Evolutionary conservation across 306 rosid genomes (phyloP), one percentile per base, ranked within the genome.

Genomic region (Hippophae rhamnoides): DNA sequence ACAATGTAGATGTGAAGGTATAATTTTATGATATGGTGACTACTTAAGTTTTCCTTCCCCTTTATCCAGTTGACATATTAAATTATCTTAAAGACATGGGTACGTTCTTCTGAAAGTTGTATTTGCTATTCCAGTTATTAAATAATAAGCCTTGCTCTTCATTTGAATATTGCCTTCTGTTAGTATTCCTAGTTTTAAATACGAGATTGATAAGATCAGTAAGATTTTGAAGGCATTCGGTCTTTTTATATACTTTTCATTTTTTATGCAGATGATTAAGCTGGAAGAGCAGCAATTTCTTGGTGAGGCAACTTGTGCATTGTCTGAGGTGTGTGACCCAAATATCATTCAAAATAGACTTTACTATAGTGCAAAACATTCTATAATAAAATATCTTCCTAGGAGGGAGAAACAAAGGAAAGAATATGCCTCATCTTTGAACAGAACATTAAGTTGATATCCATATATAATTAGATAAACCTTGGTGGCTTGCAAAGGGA

Each of bases 201-300:
- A 18, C 1, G 38, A 31, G 38, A 31, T 31, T 31, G 38, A 31
- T 31, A 31, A 31, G 38, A 31, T 31, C 38, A 2, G 38, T 31
- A 31, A 31, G 38, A 31, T 31, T 31, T 25, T 14, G 62, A 23
- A 52, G 55, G 44, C 47, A 63, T 44, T 40, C 11, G 44, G 44
- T 50, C 49, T 12, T 52, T 58, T 57, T 66, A 52, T 14, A 45
- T 58, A 60, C 58, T 51, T 43, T 62, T 10, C 50, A 51, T 75
- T 67, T 69, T 66, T 71, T 67, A 56, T 71, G 89, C 89, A 93
- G 99, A 86, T 77, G 81, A 89, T 93, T 73, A 89, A 70, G 86
- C 87, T 93, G 56, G 99, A 88, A 52, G 99, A 93, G 80, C 99
- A 93, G 60, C 87, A 88, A 70, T 82, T 78, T 84, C 97, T 93